Percentiles rank a stretch among this genome's conserved stretches.
Evolutionary conservation across 2,329 filamentous ascomycete species (phyloP).

Genomic region (Pseudohalonectria lignicola): DNA sequence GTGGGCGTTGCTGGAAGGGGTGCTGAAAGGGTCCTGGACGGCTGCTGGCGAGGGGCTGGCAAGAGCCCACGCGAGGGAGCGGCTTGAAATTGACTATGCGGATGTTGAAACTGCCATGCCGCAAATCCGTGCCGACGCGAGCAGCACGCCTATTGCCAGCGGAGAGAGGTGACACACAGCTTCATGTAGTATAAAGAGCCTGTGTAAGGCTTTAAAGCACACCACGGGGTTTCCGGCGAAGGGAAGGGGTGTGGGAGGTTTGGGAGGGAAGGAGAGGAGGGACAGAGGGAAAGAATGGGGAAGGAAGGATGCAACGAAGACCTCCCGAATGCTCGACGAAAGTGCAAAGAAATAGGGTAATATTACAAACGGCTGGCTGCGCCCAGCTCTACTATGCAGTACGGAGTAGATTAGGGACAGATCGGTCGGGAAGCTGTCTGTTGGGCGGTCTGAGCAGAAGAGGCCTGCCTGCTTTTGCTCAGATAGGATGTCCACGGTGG

Average conservation of each 20-base stretch:
- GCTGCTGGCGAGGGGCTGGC: not conserved
- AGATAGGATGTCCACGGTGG: too few relatives aligned
- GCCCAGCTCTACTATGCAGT: too few relatives aligned
- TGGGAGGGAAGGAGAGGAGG: constrained; percentile 4
- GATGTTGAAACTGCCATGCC: constrained; percentile 28
- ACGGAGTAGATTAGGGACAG: too few relatives aligned
- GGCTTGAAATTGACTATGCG: constrained; percentile 22
- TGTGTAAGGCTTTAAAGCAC: too few relatives aligned
- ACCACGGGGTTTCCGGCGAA: too few relatives aligned
- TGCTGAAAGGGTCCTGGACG: too few relatives aligned
- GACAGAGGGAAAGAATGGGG: constrained; percentile 5
- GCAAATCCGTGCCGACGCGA: constrained; percentile 15
- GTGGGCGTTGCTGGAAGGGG: not conserved
- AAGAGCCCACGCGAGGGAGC: constrained; percentile 6
- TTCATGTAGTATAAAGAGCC: constrained; percentile 15
- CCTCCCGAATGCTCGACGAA: too few relatives aligned
- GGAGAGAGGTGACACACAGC: constrained; percentile 5
- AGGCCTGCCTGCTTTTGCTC: not conserved
- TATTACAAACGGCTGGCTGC: too few relatives aligned
- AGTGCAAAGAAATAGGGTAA: too few relatives aligned
- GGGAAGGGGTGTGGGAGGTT: not conserved
- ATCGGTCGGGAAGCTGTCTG: too few relatives aligned
- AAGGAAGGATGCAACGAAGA: not conserved
- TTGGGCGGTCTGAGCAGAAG: not conserved
- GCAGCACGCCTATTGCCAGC: constrained; percentile 2